Conservation (phyloP, 805 yeast species). For the Candida krabiensis region DNA sequence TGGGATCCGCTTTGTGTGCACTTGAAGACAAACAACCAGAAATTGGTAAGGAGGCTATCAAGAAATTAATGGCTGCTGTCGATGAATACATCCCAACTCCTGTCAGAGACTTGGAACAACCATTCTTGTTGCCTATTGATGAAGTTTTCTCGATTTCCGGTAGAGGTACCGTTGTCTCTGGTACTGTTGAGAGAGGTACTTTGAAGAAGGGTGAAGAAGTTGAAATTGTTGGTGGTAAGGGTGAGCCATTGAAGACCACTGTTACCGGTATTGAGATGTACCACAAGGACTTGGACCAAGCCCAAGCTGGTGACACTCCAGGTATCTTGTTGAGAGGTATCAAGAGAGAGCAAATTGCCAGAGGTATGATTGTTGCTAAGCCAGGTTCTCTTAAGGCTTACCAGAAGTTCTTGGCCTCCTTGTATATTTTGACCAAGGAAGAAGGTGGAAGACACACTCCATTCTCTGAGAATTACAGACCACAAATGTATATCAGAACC, state of each 20-base stretch:
- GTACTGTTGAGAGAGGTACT: slow-evolving; percentile 98
- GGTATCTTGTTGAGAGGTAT: slow-evolving; percentile 97
- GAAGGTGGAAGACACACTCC: slow-evolving; percentile 99
- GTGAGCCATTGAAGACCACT: slow-evolving; percentile 84
- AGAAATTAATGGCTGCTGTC: slow-evolving; percentile 83
- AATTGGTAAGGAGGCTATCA: slow-evolving; percentile 85
- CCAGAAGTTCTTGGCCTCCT: slow-evolving; percentile 89
- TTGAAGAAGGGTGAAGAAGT: slow-evolving; percentile 98
- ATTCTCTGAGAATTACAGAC: slow-evolving; percentile 95
- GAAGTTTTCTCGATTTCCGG: slow-evolving; percentile 98
- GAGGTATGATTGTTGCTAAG: slow-evolving; percentile 98
- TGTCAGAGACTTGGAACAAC: slow-evolving; percentile 90
- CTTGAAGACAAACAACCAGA: slow-evolving; percentile 85
- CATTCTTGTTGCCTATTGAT: slow-evolving; percentile 96
- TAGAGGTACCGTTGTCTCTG: slow-evolving; percentile 99
- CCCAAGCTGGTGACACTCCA: slow-evolving; percentile 99
- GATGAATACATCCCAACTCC: slow-evolving; percentile 97
- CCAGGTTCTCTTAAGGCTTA: slow-evolving; percentile 91
- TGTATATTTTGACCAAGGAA: slow-evolving; percentile 90
- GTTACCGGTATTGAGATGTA: slow-evolving; percentile 99
- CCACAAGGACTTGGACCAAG: slow-evolving; percentile 96
- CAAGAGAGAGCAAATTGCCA: slow-evolving; percentile 92
- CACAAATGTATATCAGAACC: slow-evolving; percentile 95
- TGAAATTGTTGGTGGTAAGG: slow-evolving; percentile 92
- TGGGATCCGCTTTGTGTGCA: slow-evolving; percentile 99